Evolutionary conservation across 164 flowering plant genomes (phyloP), one percentile per base, ranked within the genome.

Genomic region (Piper betle): DNA sequence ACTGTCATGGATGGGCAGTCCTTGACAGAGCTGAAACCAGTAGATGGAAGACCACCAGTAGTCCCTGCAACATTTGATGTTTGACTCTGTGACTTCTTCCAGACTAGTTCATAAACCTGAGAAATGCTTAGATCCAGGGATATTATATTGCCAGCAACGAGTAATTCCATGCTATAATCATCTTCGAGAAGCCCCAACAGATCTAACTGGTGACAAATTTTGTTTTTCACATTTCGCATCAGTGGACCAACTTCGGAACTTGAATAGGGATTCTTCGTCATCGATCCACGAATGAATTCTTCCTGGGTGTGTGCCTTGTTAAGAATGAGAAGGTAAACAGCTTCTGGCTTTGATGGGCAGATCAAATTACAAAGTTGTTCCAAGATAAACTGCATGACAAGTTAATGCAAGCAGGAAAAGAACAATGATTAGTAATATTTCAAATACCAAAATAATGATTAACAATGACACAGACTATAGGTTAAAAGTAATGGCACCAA

Each of bases 271-370:
- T 91, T 94, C 72, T 90, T 90, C 10, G 97, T 94, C 99, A 94
- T 94, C 61, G 99, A 94, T 60, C 99, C 99, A 81, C 99, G 80
- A 67, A 94, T 94, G 63, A 88, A 94, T 77, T 94, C 99, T 71
- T 94, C 99, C 67, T 94, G 99, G 6, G 99, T 94, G 74, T 88
- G 99, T 43, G 96, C 93, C 76, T 94, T 94, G 79, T 87, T 94
- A 63, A 94, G 75, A 65, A 91, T 80, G 70, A 94, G 72, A 60
- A 82, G 76, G 79, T 88, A 94, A 4, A 84, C 86, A 57, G 97
- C 75, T 77, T 91, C 97, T 48, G 91, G 96, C 69, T 94, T 94
- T 66, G 91, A 85, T 39, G 99, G 99, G 75, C 96, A 85, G 59
- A 94, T 94, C 79, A 94, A 71, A 77, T 91, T 94, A 80, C 97